These are phyloP conservation scores for Inga leiocalycina DNA, from an alignment of 306 rosid genomes.

Conservation along the genomic window DNA sequence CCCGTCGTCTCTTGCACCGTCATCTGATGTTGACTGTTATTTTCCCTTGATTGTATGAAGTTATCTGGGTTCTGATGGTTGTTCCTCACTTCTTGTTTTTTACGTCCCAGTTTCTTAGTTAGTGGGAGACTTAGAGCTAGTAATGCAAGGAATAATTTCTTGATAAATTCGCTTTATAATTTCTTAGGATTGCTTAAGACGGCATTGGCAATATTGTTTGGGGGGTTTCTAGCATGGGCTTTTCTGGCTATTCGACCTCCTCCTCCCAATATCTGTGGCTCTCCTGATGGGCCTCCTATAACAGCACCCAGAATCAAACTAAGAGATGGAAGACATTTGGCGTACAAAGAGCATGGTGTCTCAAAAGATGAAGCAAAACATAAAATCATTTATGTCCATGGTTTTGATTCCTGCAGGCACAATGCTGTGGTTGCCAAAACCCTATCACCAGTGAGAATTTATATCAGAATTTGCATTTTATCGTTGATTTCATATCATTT, in stretches of 20 bases:
- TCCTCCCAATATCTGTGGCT: constrained; percentile 59
- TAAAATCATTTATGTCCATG: constrained; percentile 56
- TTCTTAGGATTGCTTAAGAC: constrained; percentile 54
- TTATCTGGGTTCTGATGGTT: neutral
- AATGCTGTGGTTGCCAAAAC: constrained; percentile 37
- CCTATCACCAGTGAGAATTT: constrained; percentile 46
- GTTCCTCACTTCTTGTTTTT: neutral
- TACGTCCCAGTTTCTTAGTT: neutral
- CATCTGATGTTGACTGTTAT: neutral
- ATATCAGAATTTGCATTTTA: neutral
- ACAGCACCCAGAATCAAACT: constrained; percentile 63
- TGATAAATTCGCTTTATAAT: neutral
- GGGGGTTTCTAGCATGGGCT: constrained; percentile 60
- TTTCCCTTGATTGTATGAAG: neutral
- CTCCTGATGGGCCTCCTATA: constrained; percentile 53
- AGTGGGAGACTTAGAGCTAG: neutral
- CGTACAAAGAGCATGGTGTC: constrained; percentile 65
- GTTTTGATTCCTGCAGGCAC: constrained; percentile 57
- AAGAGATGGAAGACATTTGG: constrained; percentile 66
- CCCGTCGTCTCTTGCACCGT: neutral
- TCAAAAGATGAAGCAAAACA: constrained; percentile 53
- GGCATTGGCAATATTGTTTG: constrained; percentile 34
- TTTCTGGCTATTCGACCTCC: constrained; percentile 66
- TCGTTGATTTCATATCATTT: neutral
- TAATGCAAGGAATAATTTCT: neutral